Evolutionary conservation across 129 eudicot species (phyloP), one percentile per base, ranked within the genome.

Genomic region (Ambrosia trifida): DNA sequence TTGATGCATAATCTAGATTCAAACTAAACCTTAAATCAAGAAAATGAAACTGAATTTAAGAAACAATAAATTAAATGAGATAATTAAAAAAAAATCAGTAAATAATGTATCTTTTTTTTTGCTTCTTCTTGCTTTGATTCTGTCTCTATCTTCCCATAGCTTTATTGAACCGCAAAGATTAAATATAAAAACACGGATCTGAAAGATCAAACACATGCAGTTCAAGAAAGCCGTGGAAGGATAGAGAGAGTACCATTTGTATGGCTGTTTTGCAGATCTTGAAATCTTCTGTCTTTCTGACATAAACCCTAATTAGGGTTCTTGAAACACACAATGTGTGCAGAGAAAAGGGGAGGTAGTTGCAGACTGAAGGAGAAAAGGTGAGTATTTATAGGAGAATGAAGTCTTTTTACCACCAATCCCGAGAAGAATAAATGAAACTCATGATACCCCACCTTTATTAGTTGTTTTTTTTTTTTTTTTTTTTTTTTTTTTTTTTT

Each of bases 141-240:
- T 79, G 66, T 50, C 60, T 79, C 74, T 84, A 84, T 88, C 97
- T 85, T 88, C 97, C 97, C 97, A 91, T 94, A 78, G 93, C 90
- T 91, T 91, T 86, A 84, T 88, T 91, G 96, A 91, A 91, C 97
- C 74, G 87, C 91, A 81, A 71, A 72, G 67, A 66, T 61, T 24
- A 14, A 38, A 57, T n/a, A 54, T 53, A 65, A 12, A 66, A 38
- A 4, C 63, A 61, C 64, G 61, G 71, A 69, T 77, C 81, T 58
- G 64, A 50, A 49, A 5, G 20, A 70, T 69, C 66, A 61, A 69
- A 50, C 65, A 52, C 24, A 80, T 88, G 94, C 98, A 91, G 98
- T 91, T 91, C 98, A 91, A 91, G 98, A 91, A 91, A 91, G 98
- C 98, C 84, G 98, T 91, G 98, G 98, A 91, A 91, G 64, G 83